Conservation (phyloP, 148 eudicot species). For the Rhododendron mucronatum region DNA sequence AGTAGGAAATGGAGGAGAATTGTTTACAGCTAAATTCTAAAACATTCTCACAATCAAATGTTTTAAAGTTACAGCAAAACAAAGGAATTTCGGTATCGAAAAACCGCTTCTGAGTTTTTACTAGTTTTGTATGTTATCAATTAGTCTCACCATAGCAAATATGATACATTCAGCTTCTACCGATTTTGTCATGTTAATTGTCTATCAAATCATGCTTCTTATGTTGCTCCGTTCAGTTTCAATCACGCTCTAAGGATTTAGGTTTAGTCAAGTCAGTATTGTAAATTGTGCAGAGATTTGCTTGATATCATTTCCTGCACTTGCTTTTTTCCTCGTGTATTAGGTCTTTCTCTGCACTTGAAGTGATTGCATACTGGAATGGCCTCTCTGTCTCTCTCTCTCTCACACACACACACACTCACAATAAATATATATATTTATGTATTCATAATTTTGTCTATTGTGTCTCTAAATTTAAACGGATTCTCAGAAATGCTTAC, state of each 20-base stretch:
- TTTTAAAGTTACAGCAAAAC: not conserved
- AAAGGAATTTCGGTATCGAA: not conserved
- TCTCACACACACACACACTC: not conserved
- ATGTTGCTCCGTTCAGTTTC: not conserved
- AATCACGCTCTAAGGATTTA: not conserved
- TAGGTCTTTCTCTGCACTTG: not conserved
- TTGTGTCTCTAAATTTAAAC: conserved; percentile 3
- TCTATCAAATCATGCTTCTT: not conserved
- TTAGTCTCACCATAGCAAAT: not conserved
- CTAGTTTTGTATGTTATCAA: not conserved
- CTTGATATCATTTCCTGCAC: not conserved
- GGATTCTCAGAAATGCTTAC: conserved; percentile 66
- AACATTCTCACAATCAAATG: not conserved
- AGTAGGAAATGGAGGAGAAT: not conserved
- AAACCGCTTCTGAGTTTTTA: not conserved
- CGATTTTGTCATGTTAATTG: not conserved
- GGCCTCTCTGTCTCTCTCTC: not conserved
- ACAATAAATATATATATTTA: not conserved
- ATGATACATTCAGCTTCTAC: not conserved
- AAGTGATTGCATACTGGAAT: not conserved
- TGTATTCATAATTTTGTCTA: not conserved
- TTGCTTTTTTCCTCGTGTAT: not conserved
- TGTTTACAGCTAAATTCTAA: not conserved
- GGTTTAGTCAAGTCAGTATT: not conserved
- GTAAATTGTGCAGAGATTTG: not conserved